Evolutionary conservation across 139 green algal species (phyloP), one percentile per base, ranked within the genome.

Genomic region (Desmodesmus armatus): DNA sequence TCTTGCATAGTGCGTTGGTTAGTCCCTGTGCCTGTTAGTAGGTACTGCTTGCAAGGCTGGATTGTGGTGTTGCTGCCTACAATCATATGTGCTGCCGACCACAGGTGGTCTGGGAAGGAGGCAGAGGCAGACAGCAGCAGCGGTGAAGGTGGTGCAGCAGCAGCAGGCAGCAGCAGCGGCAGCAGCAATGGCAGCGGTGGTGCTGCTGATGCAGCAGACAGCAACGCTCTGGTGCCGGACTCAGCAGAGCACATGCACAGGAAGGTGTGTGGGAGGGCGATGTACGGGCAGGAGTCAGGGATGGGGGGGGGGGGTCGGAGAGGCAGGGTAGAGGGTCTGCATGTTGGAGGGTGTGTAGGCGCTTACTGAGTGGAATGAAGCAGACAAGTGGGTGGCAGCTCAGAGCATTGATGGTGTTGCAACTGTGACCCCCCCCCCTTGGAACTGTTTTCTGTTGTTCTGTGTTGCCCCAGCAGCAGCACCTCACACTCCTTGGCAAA

Each of bases 181-280:
- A 35, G 66, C 35, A 44, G 37, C 11, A 55, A 37, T 7, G 40
- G 21, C n/a, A 55, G 72, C 9, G 37, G 72, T 49, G 76, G 55
- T 55, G 76, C 76, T 40, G 41, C 41, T 21, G 49, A 39, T 66
- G 71, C 71, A 79, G 71, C 62, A 25, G n/a, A n/a, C n/a, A n/a
- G n/a, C n/a, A n/a, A n/a, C n/a, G n/a, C n/a, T n/a, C 76, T 82
- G 37, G 49, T 82, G 76, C 76, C 76, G 1, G 49, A 40, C 37
- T 82, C 76, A 55, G 55, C 76, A 43, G 76, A 82, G 55, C 76
- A 82, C 76, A 82, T 72, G 37, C 76, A 82, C 43, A 53, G 76
- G 37, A 82, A 82, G 76, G 76, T 82, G n/a, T 15, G 37, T 40
- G n/a, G 17, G 60, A 9, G 11, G 13, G 11, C 11, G 11, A 33